Evolutionary conservation across 2,329 filamentous ascomycete genomes (phyloP).

Genomic region (Xylariaceae sp.): DNA sequence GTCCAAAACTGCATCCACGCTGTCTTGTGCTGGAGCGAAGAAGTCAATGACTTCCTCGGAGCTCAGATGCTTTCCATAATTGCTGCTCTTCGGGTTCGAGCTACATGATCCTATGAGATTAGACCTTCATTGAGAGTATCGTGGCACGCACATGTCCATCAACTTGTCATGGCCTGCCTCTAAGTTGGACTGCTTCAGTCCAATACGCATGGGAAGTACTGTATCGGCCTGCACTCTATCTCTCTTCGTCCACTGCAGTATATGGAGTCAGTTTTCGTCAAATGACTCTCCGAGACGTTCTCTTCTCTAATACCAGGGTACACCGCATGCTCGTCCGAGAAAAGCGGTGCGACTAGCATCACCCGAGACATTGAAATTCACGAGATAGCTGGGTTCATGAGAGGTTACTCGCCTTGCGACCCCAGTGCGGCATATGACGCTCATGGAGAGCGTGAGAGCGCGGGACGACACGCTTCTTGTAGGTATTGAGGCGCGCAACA

Average conservation of each 20-base stretch:
- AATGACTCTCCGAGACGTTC: too few species aligned
- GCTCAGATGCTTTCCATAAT: slow-evolving; percentile 36
- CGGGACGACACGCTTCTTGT: slow-evolving; percentile 14
- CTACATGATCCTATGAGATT: slow-evolving; percentile 2
- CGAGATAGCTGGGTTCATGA: neutral
- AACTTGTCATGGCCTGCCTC: slow-evolving; percentile 26
- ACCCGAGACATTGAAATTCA: neutral
- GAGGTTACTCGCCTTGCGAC: neutral
- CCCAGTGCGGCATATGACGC: slow-evolving; percentile 20
- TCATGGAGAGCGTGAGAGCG: slow-evolving; percentile 28
- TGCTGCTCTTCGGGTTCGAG: slow-evolving; percentile 21
- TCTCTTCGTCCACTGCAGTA: slow-evolving; percentile 23
- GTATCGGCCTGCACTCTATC: slow-evolving; percentile 18
- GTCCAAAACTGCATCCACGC: slow-evolving; percentile 26
- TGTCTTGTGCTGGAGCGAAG: slow-evolving; percentile 31
- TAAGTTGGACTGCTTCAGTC: slow-evolving; percentile 26
- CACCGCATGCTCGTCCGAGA: neutral
- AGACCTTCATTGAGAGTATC: neutral
- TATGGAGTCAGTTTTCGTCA: neutral
- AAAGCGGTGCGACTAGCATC: neutral
- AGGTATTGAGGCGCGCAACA: slow-evolving; percentile 2
- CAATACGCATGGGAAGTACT: slow-evolving; percentile 30
- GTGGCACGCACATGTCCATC: slow-evolving; percentile 25
- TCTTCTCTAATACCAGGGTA: neutral
- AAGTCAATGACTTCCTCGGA: slow-evolving; percentile 32